Base-by-base conservation (phyloP, 1,139 yeast genomes). In the Nakaseomyces nivariensis region DNA sequence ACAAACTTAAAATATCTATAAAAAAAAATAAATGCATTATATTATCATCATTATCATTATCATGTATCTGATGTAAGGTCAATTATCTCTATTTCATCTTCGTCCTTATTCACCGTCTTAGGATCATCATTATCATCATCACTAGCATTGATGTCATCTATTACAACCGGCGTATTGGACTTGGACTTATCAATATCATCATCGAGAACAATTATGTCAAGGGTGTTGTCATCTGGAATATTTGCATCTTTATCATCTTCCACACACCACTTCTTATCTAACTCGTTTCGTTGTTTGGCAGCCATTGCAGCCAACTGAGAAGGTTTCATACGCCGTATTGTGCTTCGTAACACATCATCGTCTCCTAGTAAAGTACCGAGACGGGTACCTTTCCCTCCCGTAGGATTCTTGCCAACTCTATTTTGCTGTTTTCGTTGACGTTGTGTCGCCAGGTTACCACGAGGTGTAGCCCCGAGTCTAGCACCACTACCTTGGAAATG, bases 91-190 rank as follows among this genome's bases (percentile, higher is more conserved):
- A 9, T 22, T 3, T 27, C 27, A 25, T 41, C 27, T 24, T 48
- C 44, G 22, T 56, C 57, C 3, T 57, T 69, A 56, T 38, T 17
- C 4, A 17, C 22, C 22, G 22, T 17, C 22, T 17, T 17, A 17
- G 22, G 22, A 17, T 17, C 22, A 17, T n/a, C 2, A 10, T 11
- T n/a, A n/a, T 25, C 76, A 81, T 75, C 55, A 77, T 25, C 43
- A 38, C 82, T 81, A 0, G 94, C 86, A 1, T 96, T 95, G 51
- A 72, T 74, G 5, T 81, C 69, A 45, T 82, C 78, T 56, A 81
- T 68, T 37, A 73, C 77, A 47, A 79, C 68, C 5, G 73, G 66
- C 24, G 60, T 56, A 44, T 33, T 42, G 1, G 49, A 6, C n/a
- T n/a, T 11, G 29, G 49, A 51, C 6, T 32, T 50, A 17, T 36